Evolutionary conservation across 805 yeast genomes (phyloP), one percentile per base, ranked within the genome.

Genomic region (Cyberlindnera mycetangii): DNA sequence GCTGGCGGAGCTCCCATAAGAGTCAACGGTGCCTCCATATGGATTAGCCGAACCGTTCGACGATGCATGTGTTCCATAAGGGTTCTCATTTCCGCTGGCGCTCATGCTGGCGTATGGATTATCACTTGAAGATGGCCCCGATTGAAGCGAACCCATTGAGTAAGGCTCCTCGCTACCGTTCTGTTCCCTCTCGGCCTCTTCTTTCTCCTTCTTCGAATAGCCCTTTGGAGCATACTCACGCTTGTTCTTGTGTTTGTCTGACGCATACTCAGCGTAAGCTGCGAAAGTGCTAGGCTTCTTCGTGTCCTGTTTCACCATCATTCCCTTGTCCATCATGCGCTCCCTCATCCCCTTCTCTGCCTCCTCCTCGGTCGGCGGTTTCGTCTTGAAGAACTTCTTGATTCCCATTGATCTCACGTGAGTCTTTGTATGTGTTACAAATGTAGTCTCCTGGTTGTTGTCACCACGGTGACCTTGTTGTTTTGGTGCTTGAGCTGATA

Each of bases 221-320:
- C 72, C 72, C 37, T 62, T 59, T 15, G 74, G 74, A 2, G 73
- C 71, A 47, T 64, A 67, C 24, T 62, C 59, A 36, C 61, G 61
- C 40, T 63, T 62, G 11, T 25, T 40, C 28, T 60, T 56, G 3
- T 61, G 57, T 40, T 62, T 65, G 19, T 72, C 74, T 45, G 66
- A 66, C 6, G 81, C 76, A 55, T 64, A 72, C 20, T 68, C 66
- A 2, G 71, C 66, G 50, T 76, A 78, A 5, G 79, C 79, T 15
- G 24, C 70, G 66, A 59, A 78, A 70, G 48, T 70, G 67, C 50
- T 69, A 67, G 49, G 67, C 66, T 47, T 47, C 46, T 43, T 49
- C 34, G 49, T 61, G 34, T 58, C 65, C 35, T 55, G 61, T 47
- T 68, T 73, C 15, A 68, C 65, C 3, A 68, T 57, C 19, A 75